A percentile compares a stretch with the other conserved stretches of the same genome.
Conservation (phyloP, 2,329 filamentous ascomycete genomes). For the Sarocladiaceae sp. region DNA sequence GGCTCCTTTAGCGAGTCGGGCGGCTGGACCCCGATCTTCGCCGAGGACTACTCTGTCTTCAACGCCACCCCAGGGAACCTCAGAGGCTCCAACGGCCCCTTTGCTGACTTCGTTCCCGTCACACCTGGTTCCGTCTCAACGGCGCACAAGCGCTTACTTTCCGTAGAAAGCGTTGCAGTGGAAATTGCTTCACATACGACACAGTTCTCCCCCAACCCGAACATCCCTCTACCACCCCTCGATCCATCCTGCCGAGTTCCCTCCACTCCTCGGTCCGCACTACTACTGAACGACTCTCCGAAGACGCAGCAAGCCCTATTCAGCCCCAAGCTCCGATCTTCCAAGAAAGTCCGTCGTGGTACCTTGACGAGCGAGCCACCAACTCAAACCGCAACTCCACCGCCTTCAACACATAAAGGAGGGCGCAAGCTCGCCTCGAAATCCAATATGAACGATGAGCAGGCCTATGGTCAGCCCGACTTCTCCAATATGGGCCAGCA, state of each 20-base stretch:
- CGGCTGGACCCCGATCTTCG: constrained; percentile 58
- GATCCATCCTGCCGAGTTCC: constrained; percentile 53
- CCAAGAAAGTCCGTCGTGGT: constrained; percentile 43
- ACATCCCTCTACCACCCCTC: constrained; percentile 53
- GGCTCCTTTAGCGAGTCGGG: constrained; percentile 44
- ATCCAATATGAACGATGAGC: constrained; percentile 55
- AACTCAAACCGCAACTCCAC: constrained; percentile 55
- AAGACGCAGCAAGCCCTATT: constrained; percentile 13
- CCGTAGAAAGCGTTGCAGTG: constrained; percentile 33
- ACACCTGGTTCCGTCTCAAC: constrained; percentile 28
- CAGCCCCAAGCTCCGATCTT: constrained; percentile 19
- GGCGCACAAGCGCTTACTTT: constrained; percentile 40
- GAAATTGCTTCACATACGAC: constrained; percentile 59
- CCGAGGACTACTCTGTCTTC: constrained; percentile 63
- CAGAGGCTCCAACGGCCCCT: constrained; percentile 39
- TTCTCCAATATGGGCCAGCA: constrained; percentile 45
- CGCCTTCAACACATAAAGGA: constrained; percentile 52
- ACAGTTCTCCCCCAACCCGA: constrained; percentile 51
- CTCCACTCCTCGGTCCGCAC: constrained; percentile 48
- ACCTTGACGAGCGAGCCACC: constrained; percentile 31
- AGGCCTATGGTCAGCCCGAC: constrained; percentile 48
- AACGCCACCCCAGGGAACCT: constrained; percentile 59
- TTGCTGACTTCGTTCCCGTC: constrained; percentile 39
- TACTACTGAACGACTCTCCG: constrained; percentile 15
- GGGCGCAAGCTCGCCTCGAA: constrained; percentile 51